These are phyloP conservation scores for Podila epicladia DNA, from an alignment of 192 early-diverging fungal species.

Conservation along the genomic window DNA sequence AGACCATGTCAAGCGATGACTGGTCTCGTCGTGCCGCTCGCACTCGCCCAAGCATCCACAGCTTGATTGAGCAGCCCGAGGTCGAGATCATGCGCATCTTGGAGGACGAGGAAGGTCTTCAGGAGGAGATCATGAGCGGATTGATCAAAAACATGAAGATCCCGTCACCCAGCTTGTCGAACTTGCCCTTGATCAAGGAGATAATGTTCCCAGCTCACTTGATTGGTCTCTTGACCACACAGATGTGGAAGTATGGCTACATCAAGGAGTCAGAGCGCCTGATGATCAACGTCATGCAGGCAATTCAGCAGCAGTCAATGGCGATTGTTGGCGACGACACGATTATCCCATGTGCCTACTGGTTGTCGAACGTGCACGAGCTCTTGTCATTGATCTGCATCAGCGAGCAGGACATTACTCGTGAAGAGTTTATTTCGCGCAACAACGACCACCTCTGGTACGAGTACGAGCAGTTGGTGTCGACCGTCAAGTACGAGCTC, in stretches of 20 bases:
- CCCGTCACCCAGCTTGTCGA: slow-evolving; percentile 83
- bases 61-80: slow-evolving; percentile 45
- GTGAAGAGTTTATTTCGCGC: slow-evolving; percentile 58
- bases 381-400: slow-evolving; percentile 85
- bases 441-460: slow-evolving; percentile 74
- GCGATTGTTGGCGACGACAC: slow-evolving; percentile 80
- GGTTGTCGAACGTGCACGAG: slow-evolving; percentile 98
- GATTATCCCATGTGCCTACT: slow-evolving; percentile 86
- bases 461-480: slow-evolving; percentile 83
- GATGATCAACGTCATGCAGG: slow-evolving; percentile 88
- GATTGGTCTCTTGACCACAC: slow-evolving; percentile 85
- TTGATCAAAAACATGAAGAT: slow-evolving; percentile 92
- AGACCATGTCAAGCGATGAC: slow-evolving; percentile 50
- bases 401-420: slow-evolving; percentile 47
- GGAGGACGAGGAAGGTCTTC: slow-evolving; percentile 68
- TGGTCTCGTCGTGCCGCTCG: slow-evolving; percentile 47
- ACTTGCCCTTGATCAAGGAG: slow-evolving; percentile 82
- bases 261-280: slow-evolving; percentile 84
- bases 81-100: slow-evolving; percentile 69
- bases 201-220: slow-evolving; percentile 97
- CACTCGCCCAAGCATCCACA: slow-evolving; percentile 46
- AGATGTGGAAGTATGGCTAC: slow-evolving; percentile 90
- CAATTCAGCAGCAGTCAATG: slow-evolving; percentile 78
- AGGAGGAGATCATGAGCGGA: slow-evolving; percentile 88
- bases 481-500: slow-evolving; percentile 89